A percentile compares a stretch with the other conserved stretches of the same genome.
Conservation (phyloP, 805 yeast species). For the Starmerella etchellsii region DNA sequence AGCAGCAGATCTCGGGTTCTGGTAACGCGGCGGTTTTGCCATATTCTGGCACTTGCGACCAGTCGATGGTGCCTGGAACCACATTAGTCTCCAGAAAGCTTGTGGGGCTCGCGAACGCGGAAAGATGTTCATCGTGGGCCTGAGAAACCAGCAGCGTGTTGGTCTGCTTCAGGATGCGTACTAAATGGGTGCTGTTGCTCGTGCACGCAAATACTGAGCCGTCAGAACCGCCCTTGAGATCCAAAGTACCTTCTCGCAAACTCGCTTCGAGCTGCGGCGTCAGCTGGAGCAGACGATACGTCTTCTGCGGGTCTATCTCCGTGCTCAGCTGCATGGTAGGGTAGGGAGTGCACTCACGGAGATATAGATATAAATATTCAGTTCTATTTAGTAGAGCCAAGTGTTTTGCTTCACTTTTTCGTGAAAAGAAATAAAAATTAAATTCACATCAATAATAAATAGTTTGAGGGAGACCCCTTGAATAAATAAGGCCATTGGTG, state of each 20-base stretch:
- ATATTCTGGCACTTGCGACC: conserved; percentile 21
- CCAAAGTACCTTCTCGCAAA: conserved; percentile 13
- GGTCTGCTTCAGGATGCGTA: conserved; percentile 47
- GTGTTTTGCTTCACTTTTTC: no score
- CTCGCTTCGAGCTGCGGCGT: conserved; percentile 21
- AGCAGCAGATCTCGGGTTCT: conserved; percentile 22
- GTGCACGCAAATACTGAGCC: conserved; percentile 17
- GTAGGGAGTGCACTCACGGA: no score
- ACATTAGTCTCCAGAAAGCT: conserved; percentile 20
- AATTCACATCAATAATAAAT: no score
- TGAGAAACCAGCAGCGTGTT: conserved; percentile 55
- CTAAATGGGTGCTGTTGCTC: conserved; percentile 9
- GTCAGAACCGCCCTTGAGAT: conserved; percentile 8
- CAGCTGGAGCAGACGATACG: conserved; percentile 19
- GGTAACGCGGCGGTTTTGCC: neutral
- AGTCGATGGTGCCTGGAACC: conserved; percentile 15
- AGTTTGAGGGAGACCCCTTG: no score
- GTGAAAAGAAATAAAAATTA: no score
- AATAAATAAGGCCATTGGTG: no score
- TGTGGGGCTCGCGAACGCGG: conserved; percentile 16
- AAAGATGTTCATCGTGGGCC: conserved; percentile 10
- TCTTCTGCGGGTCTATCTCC: neutral
- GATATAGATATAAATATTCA: no score
- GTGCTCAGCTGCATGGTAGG: neutral
- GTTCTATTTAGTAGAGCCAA: no score